Evolutionary conservation across 2,329 filamentous ascomycete genomes (phyloP), one percentile per base, ranked within the genome.

Genomic region (Cryoendolithus antarcticus): DNA sequence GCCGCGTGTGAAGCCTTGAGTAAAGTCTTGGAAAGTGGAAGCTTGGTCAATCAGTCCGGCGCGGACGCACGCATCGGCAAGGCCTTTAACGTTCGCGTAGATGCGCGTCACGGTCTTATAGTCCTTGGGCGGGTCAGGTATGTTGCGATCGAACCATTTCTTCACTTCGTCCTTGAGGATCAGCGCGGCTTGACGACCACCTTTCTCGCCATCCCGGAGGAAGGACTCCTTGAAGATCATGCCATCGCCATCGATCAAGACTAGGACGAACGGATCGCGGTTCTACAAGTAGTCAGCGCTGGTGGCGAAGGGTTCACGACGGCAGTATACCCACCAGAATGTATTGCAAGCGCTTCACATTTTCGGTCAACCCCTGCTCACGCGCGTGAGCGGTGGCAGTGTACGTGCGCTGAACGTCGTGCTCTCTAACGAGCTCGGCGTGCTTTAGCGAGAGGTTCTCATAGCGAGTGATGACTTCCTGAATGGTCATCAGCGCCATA

Each of bases 191-290:
- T 59, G 63, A 42, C 66, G 65, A 6, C 76, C 76, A 9, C 75
- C 76, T 2, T 73, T 65, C 32, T 65, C 62, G 5, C 55, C 55
- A 9, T 48, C 48, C 11, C 42, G 42, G 9, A 59, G 42, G n/a
- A 56, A 46, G 15, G 40, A 37, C 24, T 46, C 45, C 34, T 49
- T 48, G 43, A 58, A 58, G 34, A 70, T 53, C 48, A 78, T 75
- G 35, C 70, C 72, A 52, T 80, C 72, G 12, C 75, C 76, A 43
- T 80, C 75, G 12, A 80, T 61, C 2, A 80, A 59, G 10, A 79
- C 69, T 3, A 79, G 60, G 3, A 74, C 70, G 47, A 77, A 79
- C 0, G 74, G 67, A 43, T 73, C 71, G 21, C 67, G 65, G 15
- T 71, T 58, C 56, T 64, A 45, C 24, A 31, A 9, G 35, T 9